Conservation (phyloP, 139 green algal species). For the Eudorina sp. region DNA sequence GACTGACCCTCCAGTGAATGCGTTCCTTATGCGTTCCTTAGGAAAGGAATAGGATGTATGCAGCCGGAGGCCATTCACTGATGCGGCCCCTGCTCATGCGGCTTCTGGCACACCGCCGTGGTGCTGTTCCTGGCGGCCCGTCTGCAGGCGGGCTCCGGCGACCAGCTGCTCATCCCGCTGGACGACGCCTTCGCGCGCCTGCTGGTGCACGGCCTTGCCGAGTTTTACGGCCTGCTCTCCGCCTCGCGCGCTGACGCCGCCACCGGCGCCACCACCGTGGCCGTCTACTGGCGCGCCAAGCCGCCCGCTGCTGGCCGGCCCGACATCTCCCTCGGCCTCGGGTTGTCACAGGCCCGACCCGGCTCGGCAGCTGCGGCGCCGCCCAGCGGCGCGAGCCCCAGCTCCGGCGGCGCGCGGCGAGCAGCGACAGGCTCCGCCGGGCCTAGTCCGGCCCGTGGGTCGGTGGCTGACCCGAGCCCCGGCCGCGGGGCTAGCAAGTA, state of each 20-base stretch:
- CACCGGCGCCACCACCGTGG: not conserved
- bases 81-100: no score
- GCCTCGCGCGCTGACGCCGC: not conserved
- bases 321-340: not conserved
- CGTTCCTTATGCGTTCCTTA: no score
- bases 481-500: not conserved
- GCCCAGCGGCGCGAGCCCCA: not conserved
- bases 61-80: no score
- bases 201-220: conserved; percentile 67
- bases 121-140: no score
- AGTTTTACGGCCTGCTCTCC: conserved; percentile 65
- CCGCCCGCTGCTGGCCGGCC: not conserved
- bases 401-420: not conserved
- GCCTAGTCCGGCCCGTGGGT: conserved; percentile 21
- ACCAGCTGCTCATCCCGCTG: conserved; percentile 37
- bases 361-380: not conserved
- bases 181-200: conserved; percentile 50
- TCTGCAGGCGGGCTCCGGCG: not conserved
- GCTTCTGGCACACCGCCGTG: no score
- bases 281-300: not conserved
- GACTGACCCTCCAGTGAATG: no score
- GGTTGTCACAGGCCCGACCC: not conserved
- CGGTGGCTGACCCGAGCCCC: not conserved
- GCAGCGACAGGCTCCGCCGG: not conserved
- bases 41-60: no score